A percentile compares a stretch with the other conserved stretches of the same genome.
These are phyloP conservation scores for Arbutus unedo DNA, from an alignment of 148 eudicot genomes.

Conservation along the genomic window DNA sequence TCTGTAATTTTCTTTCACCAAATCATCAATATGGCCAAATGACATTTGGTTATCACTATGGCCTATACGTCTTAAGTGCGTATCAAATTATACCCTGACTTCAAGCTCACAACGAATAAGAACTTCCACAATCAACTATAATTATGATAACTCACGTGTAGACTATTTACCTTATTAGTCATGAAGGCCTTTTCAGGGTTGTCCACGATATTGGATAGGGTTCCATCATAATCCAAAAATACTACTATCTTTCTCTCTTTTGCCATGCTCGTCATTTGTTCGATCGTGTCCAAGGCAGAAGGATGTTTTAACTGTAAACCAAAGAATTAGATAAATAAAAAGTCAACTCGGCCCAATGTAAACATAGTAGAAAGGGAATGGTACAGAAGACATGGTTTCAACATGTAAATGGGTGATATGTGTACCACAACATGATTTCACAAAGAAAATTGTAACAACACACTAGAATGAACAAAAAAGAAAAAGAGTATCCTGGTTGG, in stretches of 20 bases:
- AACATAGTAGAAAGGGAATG: neutral
- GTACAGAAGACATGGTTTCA: neutral
- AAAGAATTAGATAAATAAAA: neutral
- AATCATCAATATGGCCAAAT: neutral
- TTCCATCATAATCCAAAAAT: constrained; percentile 57
- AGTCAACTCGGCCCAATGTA: neutral
- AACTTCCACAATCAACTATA: constrained; percentile 4
- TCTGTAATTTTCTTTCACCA: constrained; percentile 32
- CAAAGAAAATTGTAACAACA: neutral
- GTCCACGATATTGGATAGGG: constrained; percentile 51
- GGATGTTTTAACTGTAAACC: constrained; percentile 42
- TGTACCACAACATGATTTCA: neutral
- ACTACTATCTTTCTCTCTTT: constrained; percentile 39
- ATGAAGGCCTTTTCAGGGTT: constrained; percentile 52
- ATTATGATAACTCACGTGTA: neutral
- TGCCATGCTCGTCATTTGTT: constrained; percentile 34
- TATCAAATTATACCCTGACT: neutral
- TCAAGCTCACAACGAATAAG: neutral
- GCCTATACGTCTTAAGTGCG: neutral
- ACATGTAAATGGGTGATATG: neutral
- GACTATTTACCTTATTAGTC: constrained; percentile 38
- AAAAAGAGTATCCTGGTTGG: neutral
- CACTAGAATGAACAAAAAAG: neutral
- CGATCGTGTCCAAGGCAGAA: constrained; percentile 41
- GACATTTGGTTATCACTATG: neutral